Evolutionary conservation across 371 early-diverging fungal species (phyloP).

Genomic region (Lichtheimia hyalospora): DNA sequence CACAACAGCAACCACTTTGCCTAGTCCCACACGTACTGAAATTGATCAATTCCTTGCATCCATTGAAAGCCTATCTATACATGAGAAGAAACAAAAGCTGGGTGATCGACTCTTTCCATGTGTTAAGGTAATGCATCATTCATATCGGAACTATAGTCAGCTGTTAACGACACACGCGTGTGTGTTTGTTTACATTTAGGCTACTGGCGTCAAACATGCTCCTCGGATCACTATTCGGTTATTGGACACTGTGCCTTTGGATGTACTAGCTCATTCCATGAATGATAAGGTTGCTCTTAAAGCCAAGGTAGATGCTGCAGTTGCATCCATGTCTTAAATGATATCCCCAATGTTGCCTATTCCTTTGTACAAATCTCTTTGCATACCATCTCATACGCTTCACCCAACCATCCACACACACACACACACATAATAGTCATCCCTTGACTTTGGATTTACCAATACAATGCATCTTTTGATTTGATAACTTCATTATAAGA

Average conservation of each 20-base stretch:
- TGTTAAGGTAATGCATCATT: conserved; percentile 34
- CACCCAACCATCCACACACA: background rate
- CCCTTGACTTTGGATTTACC: no score
- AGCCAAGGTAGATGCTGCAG: conserved; percentile 33
- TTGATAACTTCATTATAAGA: no score
- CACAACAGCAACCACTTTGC: background rate
- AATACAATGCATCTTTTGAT: no score
- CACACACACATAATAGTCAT: no score
- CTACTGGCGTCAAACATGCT: conserved; percentile 19
- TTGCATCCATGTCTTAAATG: conserved; percentile 4
- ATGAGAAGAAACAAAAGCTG: conserved; percentile 40
- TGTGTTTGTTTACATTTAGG: conserved; percentile 3
- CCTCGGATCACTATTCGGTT: conserved; percentile 50
- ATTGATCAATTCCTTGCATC: conserved; percentile 30
- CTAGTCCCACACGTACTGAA: background rate
- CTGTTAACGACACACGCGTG: background rate
- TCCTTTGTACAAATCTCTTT: conserved; percentile 1
- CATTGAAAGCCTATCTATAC: conserved; percentile 19
- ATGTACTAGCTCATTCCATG: conserved; percentile 48
- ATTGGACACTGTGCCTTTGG: conserved; percentile 46
- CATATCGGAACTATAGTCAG: background rate
- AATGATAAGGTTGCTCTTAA: conserved; percentile 37
- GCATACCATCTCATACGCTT: background rate
- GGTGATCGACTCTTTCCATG: conserved; percentile 42
- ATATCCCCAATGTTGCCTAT: background rate